Evolutionary conservation across 208 protist species (phyloP).

Genomic region (Phytomonas francai): DNA sequence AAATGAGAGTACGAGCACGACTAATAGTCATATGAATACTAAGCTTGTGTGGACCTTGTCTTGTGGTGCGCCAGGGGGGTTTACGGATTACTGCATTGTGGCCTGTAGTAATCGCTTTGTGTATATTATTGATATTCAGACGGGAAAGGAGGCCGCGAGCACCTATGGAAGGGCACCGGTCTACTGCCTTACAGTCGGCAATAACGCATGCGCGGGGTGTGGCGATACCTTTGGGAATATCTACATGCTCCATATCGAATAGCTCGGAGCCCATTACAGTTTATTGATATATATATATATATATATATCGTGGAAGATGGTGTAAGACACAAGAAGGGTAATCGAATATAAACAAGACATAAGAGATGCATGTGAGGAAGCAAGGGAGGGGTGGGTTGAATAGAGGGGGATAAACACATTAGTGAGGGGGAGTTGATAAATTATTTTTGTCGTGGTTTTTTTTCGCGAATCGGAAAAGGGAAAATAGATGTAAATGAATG

Average conservation of each 20-base stretch:
- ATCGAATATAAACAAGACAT: conserved; percentile 9
- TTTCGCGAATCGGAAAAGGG: not conserved
- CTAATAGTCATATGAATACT: not conserved
- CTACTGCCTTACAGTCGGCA: conserved; percentile 74
- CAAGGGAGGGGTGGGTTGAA: not conserved
- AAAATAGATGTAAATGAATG: conserved; percentile 13
- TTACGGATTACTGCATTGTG: conserved; percentile 57
- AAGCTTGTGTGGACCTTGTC: conserved; percentile 75
- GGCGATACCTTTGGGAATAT: conserved; percentile 89
- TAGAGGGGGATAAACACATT: not conserved
- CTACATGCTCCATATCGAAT: conserved; percentile 40
- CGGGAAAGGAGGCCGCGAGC: conserved; percentile 54
- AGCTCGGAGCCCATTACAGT: not conserved
- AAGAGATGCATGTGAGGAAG: conserved; percentile 15
- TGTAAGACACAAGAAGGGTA: too few species aligned
- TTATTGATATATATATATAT: too few species aligned
- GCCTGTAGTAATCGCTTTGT: conserved; percentile 84
- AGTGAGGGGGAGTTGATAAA: not conserved
- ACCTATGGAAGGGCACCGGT: conserved; percentile 81
- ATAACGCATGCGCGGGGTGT: conserved; percentile 36
- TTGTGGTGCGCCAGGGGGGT: conserved; percentile 59
- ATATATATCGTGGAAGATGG: not conserved
- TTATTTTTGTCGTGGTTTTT: conserved; percentile 8
- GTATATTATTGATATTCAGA: conserved; percentile 69
- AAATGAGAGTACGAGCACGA: not conserved